Evolutionary conservation across 805 yeast genomes (phyloP).

Genomic region (Maudiozyma serrabonitensis): DNA sequence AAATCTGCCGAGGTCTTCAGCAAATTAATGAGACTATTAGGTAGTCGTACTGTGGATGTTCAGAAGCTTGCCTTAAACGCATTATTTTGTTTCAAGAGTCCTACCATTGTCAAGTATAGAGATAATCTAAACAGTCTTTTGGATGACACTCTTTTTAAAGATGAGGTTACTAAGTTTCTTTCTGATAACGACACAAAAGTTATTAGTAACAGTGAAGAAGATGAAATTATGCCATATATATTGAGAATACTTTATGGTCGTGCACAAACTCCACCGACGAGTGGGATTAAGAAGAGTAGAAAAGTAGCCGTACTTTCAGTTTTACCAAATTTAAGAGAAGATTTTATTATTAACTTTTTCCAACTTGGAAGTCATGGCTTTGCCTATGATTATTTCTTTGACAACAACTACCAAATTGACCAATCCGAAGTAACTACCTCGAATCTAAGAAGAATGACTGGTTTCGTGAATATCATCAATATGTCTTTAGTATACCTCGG

Average conservation of each 20-base stretch:
- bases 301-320: slow-evolving; percentile 61
- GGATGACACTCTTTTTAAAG: slow-evolving; percentile 78
- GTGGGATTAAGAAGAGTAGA: slow-evolving; percentile 64
- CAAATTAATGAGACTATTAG: slow-evolving; percentile 45
- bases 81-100: slow-evolving; percentile 53
- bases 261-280: slow-evolving; percentile 57
- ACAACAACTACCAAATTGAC: slow-evolving; percentile 15
- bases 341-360: slow-evolving; percentile 50
- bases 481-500: slow-evolving; percentile 40
- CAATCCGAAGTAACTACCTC: slow-evolving; percentile 22
- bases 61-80: slow-evolving; percentile 69
- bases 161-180: slow-evolving; percentile 64
- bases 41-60: slow-evolving; percentile 48
- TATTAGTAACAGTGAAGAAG: slow-evolving; percentile 54
- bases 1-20: slow-evolving; percentile 44
- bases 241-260: slow-evolving; percentile 78
- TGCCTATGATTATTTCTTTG: slow-evolving; percentile 31
- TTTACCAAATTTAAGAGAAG: slow-evolving; percentile 45
- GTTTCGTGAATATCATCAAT: slow-evolving; percentile 44
- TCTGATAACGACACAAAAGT: slow-evolving; percentile 38
- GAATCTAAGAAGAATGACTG: slow-evolving; percentile 43
- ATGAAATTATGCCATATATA: slow-evolving; percentile 56
- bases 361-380: slow-evolving; percentile 51
- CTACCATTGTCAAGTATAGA: slow-evolving; percentile 51
- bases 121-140: slow-evolving; percentile 66